Evolutionary conservation across 352 stramenopile genomes (phyloP), one percentile per base, ranked within the genome.

Genomic region (Phytophthora sansomeana): DNA sequence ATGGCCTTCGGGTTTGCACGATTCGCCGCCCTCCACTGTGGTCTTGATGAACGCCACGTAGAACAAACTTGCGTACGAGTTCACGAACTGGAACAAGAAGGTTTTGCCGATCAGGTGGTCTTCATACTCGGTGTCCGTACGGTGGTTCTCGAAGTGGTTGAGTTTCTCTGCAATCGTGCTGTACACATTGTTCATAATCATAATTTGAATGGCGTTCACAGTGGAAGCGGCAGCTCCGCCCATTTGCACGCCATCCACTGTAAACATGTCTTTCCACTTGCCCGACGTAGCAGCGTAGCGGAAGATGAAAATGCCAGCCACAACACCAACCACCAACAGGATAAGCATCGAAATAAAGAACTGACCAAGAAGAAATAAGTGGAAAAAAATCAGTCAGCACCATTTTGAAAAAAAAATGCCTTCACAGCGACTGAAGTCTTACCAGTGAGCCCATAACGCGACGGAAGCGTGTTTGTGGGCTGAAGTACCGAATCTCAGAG

Each of bases 101-200:
- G 85, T 92, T 60, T 93, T 92, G 58, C 66, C 83, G 66, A 95
- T 93, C 63, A 95, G 58, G 55, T 97, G 83, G 58, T 98, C 96
- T 68, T 98, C 87, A 77, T 97, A 99, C 67, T 98, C 91, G 2
- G 95, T 98, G 67, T 99, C 96, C 0, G 97, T 99, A 57, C 95
- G 86, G 67, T 99, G 97, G 78, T 99, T 99, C 67, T 99, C 97
- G 17, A 72, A 91, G 21, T 81, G 75, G 62, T 93, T 93, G 35
- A 93, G 71, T n/a, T 77, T 78, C 26, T 75, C 61, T 5, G 85
- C 81, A 24, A 93, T 69, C 4, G 73, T 75, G 16, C 73, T 85
- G 64, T 93, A 93, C 28, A 93, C 67, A 35, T 75, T 83, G 75
- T 91, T 93, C 67, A 93, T 78, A 3, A 93, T 65, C 80, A 90